phyloP scores from a whole-genome alignment of 371 early-diverging fungal genomes.

The Rhizopus sp. region DNA sequence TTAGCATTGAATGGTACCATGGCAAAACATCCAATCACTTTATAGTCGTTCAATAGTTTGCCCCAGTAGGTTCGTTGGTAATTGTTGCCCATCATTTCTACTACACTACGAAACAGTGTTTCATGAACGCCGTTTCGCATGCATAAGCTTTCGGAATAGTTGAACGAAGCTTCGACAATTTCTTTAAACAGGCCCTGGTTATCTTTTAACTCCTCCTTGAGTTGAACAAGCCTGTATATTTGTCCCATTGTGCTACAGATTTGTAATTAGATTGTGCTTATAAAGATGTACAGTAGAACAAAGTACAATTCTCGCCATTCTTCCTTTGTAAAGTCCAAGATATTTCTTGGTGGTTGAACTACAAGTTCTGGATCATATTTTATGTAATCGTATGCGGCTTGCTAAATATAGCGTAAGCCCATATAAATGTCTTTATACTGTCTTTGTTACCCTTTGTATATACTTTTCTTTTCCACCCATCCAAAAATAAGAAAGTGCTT shows the following conservation, averaged over 20 bases:
- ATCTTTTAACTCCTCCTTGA: conserved; percentile 15
- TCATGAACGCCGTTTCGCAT: conserved; percentile 67
- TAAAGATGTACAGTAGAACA: background rate
- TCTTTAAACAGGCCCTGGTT: conserved; percentile 14
- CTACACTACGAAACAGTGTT: conserved; percentile 54
- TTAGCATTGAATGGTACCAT: conserved; percentile 45
- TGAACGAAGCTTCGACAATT: conserved; percentile 29
- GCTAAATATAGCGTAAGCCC: background rate
- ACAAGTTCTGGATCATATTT: conserved; percentile 61
- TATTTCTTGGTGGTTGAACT: conserved; percentile 52
- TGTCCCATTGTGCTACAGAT: conserved; percentile 57
- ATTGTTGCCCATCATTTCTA: conserved; percentile 59
- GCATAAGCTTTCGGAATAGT: conserved; percentile 59
- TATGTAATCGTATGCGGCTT: conserved; percentile 50
- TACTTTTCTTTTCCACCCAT: conserved; percentile 50
- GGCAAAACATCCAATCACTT: conserved; percentile 68
- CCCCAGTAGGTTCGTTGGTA: conserved; percentile 61
- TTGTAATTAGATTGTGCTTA: background rate
- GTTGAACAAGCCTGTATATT: conserved; percentile 43
- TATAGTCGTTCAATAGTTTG: conserved; percentile 51
- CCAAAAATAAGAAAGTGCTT: conserved; percentile 49
- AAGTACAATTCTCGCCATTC: conserved; percentile 63
- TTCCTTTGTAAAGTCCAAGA: conserved; percentile 54
- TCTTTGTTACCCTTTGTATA: background rate
- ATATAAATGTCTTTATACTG: background rate